Percentiles rank a stretch among this genome's conserved stretches.
Conservation (phyloP, 2,329 filamentous ascomycete species). For the Capronia coronata region DNA sequence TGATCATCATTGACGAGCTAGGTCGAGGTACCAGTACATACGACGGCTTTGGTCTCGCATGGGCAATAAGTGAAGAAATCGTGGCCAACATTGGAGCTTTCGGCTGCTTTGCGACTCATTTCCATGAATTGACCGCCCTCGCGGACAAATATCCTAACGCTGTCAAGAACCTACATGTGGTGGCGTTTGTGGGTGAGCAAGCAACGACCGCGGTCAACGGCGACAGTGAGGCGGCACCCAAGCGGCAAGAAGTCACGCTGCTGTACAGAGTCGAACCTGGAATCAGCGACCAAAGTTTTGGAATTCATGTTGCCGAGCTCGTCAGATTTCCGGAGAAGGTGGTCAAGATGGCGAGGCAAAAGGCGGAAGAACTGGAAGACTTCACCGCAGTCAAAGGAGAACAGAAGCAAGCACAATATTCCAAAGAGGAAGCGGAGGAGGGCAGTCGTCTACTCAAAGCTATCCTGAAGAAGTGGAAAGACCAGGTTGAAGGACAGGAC, state of each 20-base stretch:
- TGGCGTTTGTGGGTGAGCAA: conserved; percentile 70
- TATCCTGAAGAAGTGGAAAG: conserved; percentile 78
- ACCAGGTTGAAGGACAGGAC: conserved; percentile 53
- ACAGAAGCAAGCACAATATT: conserved; percentile 52
- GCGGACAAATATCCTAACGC: conserved; percentile 73
- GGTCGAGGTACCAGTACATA: conserved; percentile 96
- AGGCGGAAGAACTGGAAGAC: conserved; percentile 96
- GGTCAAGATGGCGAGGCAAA: conserved; percentile 97
- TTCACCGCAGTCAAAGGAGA: conserved; percentile 66
- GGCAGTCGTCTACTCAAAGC: conserved; percentile 80
- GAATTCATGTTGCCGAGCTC: conserved; percentile 95
- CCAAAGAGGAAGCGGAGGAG: conserved; percentile 79
- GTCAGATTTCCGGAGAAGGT: conserved; percentile 96
- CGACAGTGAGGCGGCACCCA: conserved; percentile 40
- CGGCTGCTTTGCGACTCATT: conserved; percentile 93
- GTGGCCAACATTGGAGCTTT: conserved; percentile 91
- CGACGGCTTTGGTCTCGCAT: conserved; percentile 96
- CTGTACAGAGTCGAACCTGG: conserved; percentile 95
- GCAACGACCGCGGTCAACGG: conserved; percentile 31
- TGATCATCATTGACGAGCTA: conserved; percentile 98
- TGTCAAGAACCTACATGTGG: conserved; percentile 89
- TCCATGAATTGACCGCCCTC: conserved; percentile 92
- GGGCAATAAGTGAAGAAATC: conserved; percentile 98
- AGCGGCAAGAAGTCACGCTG: conserved; percentile 77
- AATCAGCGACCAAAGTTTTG: conserved; percentile 94